A percentile compares a stretch with the other conserved stretches of the same genome.
Evolutionary conservation across 495 filamentous ascomycete genomes (phyloP).

Genomic region (Aspergillus ostianus): DNA sequence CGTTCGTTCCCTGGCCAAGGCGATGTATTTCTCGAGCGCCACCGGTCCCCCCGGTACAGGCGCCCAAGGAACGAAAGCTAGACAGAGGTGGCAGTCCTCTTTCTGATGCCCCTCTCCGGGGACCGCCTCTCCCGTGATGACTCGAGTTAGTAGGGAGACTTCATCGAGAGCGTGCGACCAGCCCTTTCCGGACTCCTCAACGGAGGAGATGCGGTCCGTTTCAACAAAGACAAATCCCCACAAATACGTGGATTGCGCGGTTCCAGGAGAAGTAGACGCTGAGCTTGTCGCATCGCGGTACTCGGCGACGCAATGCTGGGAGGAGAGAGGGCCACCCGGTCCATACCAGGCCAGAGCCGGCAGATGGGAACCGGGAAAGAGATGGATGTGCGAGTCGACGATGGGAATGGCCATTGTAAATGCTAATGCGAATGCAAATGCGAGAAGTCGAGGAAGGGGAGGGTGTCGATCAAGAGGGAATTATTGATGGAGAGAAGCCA

Average conservation of each 20-base stretch:
- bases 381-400: constrained; percentile 86
- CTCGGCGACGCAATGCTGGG: constrained; percentile 61
- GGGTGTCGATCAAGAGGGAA: background rate
- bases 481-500: background rate
- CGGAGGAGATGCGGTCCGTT: constrained; percentile 67
- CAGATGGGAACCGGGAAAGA: constrained; percentile 67
- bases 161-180: constrained; percentile 68
- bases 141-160: constrained; percentile 62
- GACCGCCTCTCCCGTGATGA: constrained; percentile 56
- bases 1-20: constrained; percentile 35
- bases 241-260: constrained; percentile 26
- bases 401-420: constrained; percentile 40
- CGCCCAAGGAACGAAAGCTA: constrained; percentile 79
- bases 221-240: constrained; percentile 79
- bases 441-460: background rate
- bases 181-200: constrained; percentile 43
- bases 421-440: background rate
- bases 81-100: constrained; percentile 51
- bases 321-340: constrained; percentile 53
- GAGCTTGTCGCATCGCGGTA: constrained; percentile 41
- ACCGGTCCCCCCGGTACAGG: constrained; percentile 62
- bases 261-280: constrained; percentile 8
- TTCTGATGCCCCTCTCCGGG: constrained; percentile 57
- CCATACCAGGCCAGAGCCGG: constrained; percentile 62
- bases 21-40: constrained; percentile 50